Evolutionary conservation across 768 basidiomycete genomes (phyloP).

Genomic region (Kockovaella imperatae): DNA sequence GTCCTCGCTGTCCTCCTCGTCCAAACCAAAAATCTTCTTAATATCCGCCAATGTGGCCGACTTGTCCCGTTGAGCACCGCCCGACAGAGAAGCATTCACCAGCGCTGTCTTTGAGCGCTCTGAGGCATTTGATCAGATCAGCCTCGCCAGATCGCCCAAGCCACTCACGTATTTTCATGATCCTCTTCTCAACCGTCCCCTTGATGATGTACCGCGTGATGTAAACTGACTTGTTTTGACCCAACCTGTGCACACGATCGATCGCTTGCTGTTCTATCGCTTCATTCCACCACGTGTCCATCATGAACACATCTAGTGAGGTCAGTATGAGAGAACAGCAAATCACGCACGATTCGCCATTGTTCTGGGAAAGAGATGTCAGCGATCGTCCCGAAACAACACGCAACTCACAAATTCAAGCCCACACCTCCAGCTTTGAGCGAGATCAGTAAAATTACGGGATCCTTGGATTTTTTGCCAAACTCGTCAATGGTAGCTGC

Average conservation of each 20-base stretch:
- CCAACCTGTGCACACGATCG: constrained; percentile 41
- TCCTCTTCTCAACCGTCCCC: constrained; percentile 40
- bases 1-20: constrained; percentile 39
- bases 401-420: constrained; percentile 56
- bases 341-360: constrained; percentile 38
- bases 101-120: constrained; percentile 42
- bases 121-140: constrained; percentile 1
- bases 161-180: constrained; percentile 41
- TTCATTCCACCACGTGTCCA: constrained; percentile 45
- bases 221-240: constrained; percentile 42
- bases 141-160: background rate
- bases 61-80: constrained; percentile 32
- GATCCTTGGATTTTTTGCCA: constrained; percentile 58
- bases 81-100: constrained; percentile 41
- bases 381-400: background rate
- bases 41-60: constrained; percentile 35
- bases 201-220: constrained; percentile 44
- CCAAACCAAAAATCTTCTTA: constrained; percentile 43
- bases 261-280: constrained; percentile 44
- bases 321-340: constrained; percentile 2
- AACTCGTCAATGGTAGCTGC: constrained; percentile 69
- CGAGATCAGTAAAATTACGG: constrained; percentile 54
- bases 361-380: constrained; percentile 13
- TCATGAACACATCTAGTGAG: constrained; percentile 39
- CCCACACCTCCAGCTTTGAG: constrained; percentile 78